Conservation (phyloP, 768 basidiomycete species). For the Chalciporus sphaerocephalus region DNA sequence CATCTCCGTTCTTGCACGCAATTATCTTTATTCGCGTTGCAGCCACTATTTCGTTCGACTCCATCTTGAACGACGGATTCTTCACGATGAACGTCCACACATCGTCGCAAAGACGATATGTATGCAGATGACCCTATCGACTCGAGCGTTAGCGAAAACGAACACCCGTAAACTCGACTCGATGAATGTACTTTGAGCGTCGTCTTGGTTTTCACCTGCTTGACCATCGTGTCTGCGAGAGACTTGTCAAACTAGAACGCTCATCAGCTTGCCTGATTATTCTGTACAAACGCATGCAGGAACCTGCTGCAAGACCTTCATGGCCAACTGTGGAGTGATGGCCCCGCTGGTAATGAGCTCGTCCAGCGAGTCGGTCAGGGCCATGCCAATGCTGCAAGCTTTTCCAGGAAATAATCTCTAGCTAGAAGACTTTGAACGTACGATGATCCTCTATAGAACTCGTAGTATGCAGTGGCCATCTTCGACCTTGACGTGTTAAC, state of each 20-base stretch:
- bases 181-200: conserved; percentile 68
- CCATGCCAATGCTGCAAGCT: conserved; percentile 81
- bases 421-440: conserved; percentile 39
- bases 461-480: conserved; percentile 86
- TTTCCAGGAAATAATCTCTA: not conserved
- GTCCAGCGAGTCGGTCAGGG: conserved; percentile 95
- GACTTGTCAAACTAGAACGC: conserved; percentile 86
- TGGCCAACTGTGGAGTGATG: conserved; percentile 97
- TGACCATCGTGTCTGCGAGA: conserved; percentile 86
- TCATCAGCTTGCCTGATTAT: conserved; percentile 12
- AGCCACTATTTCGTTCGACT: conserved; percentile 72
- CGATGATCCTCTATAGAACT: conserved; percentile 91
- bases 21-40: conserved; percentile 92
- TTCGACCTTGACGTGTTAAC: conserved; percentile 14
- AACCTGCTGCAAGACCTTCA: conserved; percentile 98
- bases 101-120: conserved; percentile 90
- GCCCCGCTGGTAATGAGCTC: conserved; percentile 95
- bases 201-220: conserved; percentile 93
- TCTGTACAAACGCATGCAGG: conserved; percentile 3
- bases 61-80: conserved; percentile 93
- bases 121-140: conserved; percentile 78
- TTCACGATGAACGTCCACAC: conserved; percentile 99
- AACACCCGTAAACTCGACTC: not conserved
- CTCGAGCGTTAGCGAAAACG: conserved; percentile 3
- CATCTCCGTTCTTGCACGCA: conserved; percentile 94